Evolutionary conservation across 768 basidiomycete species (phyloP), one percentile per base, ranked within the genome.

Genomic region (Podaxis mareebaensis): DNA sequence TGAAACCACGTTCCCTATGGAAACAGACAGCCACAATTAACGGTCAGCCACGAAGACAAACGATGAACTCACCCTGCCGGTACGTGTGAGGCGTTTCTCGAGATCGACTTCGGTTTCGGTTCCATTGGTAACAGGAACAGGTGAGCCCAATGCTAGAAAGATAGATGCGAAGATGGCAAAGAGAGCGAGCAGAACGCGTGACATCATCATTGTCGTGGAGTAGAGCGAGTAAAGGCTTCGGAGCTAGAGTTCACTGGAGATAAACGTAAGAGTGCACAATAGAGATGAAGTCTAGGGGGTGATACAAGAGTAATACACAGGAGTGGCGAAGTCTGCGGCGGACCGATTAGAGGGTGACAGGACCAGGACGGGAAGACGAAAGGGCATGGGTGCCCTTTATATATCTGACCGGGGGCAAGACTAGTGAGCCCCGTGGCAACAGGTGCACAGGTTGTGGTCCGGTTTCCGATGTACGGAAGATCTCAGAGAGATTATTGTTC

Each of bases 1-100:
- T 85, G 65, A 71, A 83, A 92, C 83, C 83, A 92, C 38, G 90
- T 92, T 44, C 84, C 89, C 90, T 91, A 33, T 53, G 38, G 46
- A 48, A 67, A 63, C 54, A 49, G 57, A 60, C 48, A 48, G 60
- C 67, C 65, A 56, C 40, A 55, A 55, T 53, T 48, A 20, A 60
- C 24, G 12, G 52, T 28, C 3, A 15, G 52, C 53, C 51, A 60
- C 38, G 46, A 46, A 42, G 48, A 15, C 59, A 58, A 42, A 48
- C 12, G 42, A 24, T 26, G 59, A 60, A 65, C 85, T 65, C 71
- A 91, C 91, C 66, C 78, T 76, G 46, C 91, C 91, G 6, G 67
- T 69, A 67, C 81, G 86, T 0, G 83, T 81, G 46, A 76, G 67
- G 58, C 90, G 82, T 72, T 81, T 85, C 63, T 81, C 79, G 39